These are phyloP conservation scores for Pseudozyma pruni DNA, from an alignment of 1,284 basidiomycete genomes.

Conservation along the genomic window DNA sequence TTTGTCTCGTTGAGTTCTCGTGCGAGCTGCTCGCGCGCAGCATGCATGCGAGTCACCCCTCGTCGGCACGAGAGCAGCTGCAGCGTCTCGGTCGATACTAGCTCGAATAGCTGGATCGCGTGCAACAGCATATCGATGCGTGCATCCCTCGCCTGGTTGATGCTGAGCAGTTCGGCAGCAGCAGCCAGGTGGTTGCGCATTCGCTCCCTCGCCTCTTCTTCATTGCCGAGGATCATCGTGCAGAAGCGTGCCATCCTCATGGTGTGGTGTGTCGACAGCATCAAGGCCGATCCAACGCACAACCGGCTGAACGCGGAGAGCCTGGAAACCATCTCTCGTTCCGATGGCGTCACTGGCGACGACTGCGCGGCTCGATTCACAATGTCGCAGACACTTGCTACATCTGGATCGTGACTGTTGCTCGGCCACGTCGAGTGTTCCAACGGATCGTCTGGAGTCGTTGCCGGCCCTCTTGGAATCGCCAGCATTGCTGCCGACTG, in stretches of 20 bases:
- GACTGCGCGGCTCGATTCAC: constrained; percentile 4
- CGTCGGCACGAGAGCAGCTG: constrained; percentile 25
- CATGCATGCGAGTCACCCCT: constrained; percentile 18
- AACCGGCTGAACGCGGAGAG: constrained; percentile 22
- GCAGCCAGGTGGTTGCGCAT: constrained; percentile 10
- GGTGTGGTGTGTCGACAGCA: constrained; percentile 22
- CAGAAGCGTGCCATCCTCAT: constrained; percentile 24
- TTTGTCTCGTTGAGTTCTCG: constrained; percentile 7
- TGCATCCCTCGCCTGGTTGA: constrained; percentile 9
- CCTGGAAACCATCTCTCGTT: neutral
- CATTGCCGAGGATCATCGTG: constrained; percentile 16
- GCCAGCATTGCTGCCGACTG: constrained; percentile 12
- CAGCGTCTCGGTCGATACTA: constrained; percentile 17
- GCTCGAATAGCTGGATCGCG: constrained; percentile 19
- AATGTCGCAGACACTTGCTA: constrained; percentile 6
- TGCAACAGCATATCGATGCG: constrained; percentile 22
- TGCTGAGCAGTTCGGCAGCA: constrained; percentile 16
- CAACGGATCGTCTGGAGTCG: neutral
- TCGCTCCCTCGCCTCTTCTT: constrained; percentile 8
- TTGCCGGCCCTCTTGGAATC: no score
- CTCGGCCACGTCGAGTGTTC: constrained; percentile 9
- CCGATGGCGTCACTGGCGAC: constrained; percentile 2
- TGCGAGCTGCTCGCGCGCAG: constrained; percentile 5
- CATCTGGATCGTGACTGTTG: constrained; percentile 5
- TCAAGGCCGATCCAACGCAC: constrained; percentile 18